phyloP scores from a whole-genome alignment of 2,329 filamentous ascomycete genomes.

The Penicillium fuscoglaucum region DNA sequence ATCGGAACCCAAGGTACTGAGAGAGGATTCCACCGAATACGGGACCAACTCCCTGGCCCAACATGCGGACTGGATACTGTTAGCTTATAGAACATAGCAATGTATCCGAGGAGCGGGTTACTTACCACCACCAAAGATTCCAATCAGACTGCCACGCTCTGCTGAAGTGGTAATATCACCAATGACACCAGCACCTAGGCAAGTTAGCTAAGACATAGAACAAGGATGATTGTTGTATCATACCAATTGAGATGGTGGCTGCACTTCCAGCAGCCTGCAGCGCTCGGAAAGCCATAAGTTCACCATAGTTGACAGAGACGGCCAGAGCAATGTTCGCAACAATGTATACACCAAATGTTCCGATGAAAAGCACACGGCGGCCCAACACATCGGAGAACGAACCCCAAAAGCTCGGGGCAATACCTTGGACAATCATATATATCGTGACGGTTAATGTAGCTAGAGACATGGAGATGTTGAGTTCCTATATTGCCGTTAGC shows the following conservation, averaged over 20 bases:
- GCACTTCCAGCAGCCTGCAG: constrained; percentile 53
- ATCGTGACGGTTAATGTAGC: constrained; percentile 41
- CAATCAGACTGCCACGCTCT: constrained; percentile 44
- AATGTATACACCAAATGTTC: constrained; percentile 51
- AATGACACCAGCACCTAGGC: constrained; percentile 42
- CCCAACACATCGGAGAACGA: constrained; percentile 52
- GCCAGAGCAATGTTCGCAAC: constrained; percentile 50
- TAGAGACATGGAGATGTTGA: constrained; percentile 31
- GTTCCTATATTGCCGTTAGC: constrained; percentile 14
- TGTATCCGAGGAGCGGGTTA: not conserved
- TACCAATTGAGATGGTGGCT: constrained; percentile 51
- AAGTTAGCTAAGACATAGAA: not conserved
- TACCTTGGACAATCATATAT: constrained; percentile 55
- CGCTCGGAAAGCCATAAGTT: constrained; percentile 49
- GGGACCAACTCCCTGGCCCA: constrained; percentile 49
- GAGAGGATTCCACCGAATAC: constrained; percentile 44
- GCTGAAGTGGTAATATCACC: constrained; percentile 41
- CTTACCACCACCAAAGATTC: constrained; percentile 42
- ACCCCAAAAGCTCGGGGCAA: constrained; percentile 53
- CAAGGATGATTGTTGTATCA: not conserved
- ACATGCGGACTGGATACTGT: constrained; percentile 37
- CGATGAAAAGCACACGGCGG: constrained; percentile 48
- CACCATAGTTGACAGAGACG: constrained; percentile 45
- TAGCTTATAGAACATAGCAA: not conserved
- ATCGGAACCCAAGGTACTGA: constrained; percentile 40